Conservation (phyloP, 305 asterid genomes). For the Fraxinus sp. region DNA sequence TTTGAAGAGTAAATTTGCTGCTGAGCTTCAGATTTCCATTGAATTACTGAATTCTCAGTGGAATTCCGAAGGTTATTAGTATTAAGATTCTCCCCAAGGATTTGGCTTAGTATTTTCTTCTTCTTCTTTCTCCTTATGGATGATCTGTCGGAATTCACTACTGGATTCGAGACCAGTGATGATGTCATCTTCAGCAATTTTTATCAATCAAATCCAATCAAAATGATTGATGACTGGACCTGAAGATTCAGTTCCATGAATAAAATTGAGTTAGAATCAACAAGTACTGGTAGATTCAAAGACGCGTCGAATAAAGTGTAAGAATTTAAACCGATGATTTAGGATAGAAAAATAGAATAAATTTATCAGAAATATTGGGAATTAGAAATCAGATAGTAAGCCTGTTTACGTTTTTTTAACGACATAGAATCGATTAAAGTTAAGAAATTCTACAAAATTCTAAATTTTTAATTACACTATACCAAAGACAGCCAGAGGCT, state of each 20-base stretch:
- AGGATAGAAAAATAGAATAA: background rate
- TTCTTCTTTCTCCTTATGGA: conserved; percentile 49
- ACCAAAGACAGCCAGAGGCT: background rate
- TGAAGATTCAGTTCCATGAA: conserved; percentile 38
- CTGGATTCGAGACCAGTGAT: conserved; percentile 44
- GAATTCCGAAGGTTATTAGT: background rate
- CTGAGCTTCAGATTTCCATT: conserved; percentile 84
- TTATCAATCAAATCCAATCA: background rate
- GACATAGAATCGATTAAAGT: background rate
- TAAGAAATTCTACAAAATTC: background rate
- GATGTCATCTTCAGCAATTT: conserved; percentile 36
- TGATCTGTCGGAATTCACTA: conserved; percentile 52
- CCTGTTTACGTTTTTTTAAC: background rate
- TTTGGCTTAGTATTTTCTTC: conserved; percentile 45
- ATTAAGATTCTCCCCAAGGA: conserved; percentile 20
- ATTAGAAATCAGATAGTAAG: conserved; percentile 3
- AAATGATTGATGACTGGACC: conserved; percentile 26
- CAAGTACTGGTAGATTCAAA: conserved; percentile 32
- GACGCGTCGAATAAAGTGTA: conserved; percentile 7
- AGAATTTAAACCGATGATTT: background rate
- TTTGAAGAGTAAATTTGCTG: conserved; percentile 83
- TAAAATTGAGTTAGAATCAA: conserved; percentile 26
- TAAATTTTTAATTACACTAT: background rate
- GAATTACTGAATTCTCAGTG: conserved; percentile 28
- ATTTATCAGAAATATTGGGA: background rate